These are phyloP conservation scores for Choanephora cucurbitarum DNA, from an alignment of 371 early-diverging fungal genomes.

Conservation along the genomic window DNA sequence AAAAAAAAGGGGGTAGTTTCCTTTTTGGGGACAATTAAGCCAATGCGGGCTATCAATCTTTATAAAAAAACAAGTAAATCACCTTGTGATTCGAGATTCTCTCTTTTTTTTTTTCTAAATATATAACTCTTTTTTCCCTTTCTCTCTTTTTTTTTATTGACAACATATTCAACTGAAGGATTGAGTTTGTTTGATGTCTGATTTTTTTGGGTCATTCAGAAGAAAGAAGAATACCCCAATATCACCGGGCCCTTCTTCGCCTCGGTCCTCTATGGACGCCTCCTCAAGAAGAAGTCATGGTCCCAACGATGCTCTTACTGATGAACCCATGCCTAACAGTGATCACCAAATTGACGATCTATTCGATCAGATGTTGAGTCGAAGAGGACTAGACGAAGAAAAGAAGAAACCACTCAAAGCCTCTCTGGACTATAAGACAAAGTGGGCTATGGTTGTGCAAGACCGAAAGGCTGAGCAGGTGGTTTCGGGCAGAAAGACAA, in stretches of 20 bases:
- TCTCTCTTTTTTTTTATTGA: no score
- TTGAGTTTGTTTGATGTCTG: conserved; percentile 13
- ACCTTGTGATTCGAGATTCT: no score
- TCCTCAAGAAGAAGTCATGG: conserved; percentile 23
- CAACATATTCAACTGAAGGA: no score
- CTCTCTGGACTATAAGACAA: conserved; percentile 38
- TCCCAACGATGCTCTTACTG: conserved; percentile 8
- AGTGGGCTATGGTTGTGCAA: conserved; percentile 51
- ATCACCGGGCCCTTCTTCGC: conserved; percentile 15
- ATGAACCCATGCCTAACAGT: conserved; percentile 32
- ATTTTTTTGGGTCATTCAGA: conserved; percentile 28
- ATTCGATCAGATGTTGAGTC: conserved; percentile 50
- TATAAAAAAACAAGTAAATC: no score
- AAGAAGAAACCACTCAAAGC: conserved; percentile 29
- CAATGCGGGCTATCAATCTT: no score
- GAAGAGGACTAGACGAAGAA: conserved; percentile 41
- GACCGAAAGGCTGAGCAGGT: conserved; percentile 43
- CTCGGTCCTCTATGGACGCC: conserved; percentile 25
- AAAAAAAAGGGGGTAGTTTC: no score
- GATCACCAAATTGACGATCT: conserved; percentile 40
- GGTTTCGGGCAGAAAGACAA: conserved; percentile 20
- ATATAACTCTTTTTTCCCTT: no score
- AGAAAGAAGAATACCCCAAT: conserved; percentile 17
- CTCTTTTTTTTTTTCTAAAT: no score
- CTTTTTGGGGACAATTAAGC: no score